These are phyloP conservation scores for Phytophthora hibernalis DNA, from an alignment of 352 stramenopile species.

Conservation along the genomic window DNA sequence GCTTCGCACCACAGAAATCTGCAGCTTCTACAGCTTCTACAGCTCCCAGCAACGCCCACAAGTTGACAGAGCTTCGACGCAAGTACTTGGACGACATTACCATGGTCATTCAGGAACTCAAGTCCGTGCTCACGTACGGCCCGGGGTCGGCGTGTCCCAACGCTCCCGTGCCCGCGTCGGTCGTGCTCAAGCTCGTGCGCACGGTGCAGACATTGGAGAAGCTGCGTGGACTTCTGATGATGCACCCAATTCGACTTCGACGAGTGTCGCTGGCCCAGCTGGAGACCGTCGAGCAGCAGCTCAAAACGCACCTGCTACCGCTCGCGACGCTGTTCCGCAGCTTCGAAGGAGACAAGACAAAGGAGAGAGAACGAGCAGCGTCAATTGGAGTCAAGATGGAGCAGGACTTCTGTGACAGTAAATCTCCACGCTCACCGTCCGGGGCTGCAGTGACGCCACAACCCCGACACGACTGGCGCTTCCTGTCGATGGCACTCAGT, in stretches of 20 bases:
- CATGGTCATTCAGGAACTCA: conserved; percentile 46
- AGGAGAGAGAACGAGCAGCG: neutral
- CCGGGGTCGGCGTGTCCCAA: conserved; percentile 27
- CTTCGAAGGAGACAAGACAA: conserved; percentile 28
- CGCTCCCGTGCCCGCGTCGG: conserved; percentile 19
- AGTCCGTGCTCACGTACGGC: conserved; percentile 37
- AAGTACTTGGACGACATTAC: conserved; percentile 38
- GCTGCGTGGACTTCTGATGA: conserved; percentile 36
- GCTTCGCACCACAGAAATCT: neutral
- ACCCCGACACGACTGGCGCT: conserved; percentile 36
- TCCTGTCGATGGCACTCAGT: conserved; percentile 49
- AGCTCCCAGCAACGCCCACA: conserved; percentile 18
- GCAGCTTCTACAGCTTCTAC: neutral
- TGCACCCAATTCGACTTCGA: conserved; percentile 33
- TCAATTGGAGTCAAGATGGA: conserved; percentile 22
- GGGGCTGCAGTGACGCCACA: conserved; percentile 17
- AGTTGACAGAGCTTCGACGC: conserved; percentile 35
- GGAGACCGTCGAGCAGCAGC: conserved; percentile 45
- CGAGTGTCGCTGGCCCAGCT: conserved; percentile 36
- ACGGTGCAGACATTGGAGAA: conserved; percentile 49
- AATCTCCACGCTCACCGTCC: conserved; percentile 43
- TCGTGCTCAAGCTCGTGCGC: conserved; percentile 44
- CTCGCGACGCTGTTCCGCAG: conserved; percentile 45
- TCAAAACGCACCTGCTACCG: conserved; percentile 44
- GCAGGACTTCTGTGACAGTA: conserved; percentile 16